phyloP scores from a whole-genome alignment of 2,329 filamentous ascomycete species.

The Phyllosticta paracitricarpa region DNA sequence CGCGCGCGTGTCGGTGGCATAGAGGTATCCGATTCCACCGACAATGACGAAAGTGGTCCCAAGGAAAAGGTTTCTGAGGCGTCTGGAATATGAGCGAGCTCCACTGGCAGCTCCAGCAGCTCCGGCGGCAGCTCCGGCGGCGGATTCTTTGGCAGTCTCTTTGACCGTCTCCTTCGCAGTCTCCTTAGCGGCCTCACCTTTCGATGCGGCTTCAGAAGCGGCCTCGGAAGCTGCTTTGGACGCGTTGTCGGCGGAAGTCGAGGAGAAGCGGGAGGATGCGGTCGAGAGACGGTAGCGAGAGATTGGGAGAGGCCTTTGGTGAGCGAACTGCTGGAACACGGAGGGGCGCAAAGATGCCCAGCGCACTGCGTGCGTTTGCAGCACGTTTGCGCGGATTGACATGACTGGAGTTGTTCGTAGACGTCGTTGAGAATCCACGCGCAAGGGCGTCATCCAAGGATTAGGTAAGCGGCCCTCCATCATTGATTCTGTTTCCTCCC shows the following conservation, averaged over 20 bases:
- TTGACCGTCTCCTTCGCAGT: background rate
- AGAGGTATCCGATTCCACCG: slow-evolving; percentile 38
- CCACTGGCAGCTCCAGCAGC: slow-evolving; percentile 17
- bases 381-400: slow-evolving; percentile 4
- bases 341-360: background rate
- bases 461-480: background rate
- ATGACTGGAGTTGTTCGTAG: background rate
- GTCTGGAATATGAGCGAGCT: slow-evolving; percentile 31
- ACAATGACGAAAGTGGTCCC: slow-evolving; percentile 45
- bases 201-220: background rate
- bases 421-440: background rate
- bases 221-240: background rate
- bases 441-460: background rate
- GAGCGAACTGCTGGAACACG: background rate
- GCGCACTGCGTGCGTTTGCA: slow-evolving; percentile 1
- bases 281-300: background rate
- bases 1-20: slow-evolving; percentile 44
- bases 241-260: background rate
- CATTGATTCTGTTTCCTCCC: too few relatives aligned
- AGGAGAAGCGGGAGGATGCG: background rate
- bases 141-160: slow-evolving; percentile 2
- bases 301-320: slow-evolving; percentile 3
- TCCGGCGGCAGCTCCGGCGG: slow-evolving; percentile 17
- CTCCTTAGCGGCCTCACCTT: background rate
- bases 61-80: slow-evolving; percentile 41